Evolutionary conservation across 768 basidiomycete species (phyloP).

Genomic region (Pleurotus tuber-regium): DNA sequence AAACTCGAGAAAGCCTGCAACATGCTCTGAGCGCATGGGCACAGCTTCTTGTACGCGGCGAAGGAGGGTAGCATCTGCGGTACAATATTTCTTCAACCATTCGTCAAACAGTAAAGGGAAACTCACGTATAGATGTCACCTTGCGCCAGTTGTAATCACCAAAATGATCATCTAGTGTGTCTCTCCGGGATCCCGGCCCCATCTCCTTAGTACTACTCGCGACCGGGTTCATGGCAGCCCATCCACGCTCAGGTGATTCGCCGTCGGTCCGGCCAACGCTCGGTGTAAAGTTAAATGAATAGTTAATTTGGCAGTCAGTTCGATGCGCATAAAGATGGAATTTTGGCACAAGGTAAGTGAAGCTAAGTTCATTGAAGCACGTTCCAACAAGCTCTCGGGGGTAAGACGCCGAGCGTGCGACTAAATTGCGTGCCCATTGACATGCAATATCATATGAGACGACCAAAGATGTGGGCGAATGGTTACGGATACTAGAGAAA

Average conservation of each 20-base stretch:
- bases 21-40: too few species aligned
- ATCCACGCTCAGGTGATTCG: slow-evolving; percentile 29
- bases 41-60: too few species aligned
- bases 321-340: slow-evolving; percentile 34
- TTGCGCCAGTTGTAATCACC: too few species aligned
- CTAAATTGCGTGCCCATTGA: slow-evolving; percentile 26
- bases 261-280: slow-evolving; percentile 28
- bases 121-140: too few species aligned
- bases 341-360: slow-evolving; percentile 29
- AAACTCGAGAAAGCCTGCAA: too few species aligned
- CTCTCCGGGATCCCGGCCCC: too few species aligned
- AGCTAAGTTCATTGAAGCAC: not conserved
- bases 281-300: slow-evolving; percentile 25
- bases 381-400: not conserved
- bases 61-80: too few species aligned
- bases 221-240: slow-evolving; percentile 23
- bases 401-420: not conserved
- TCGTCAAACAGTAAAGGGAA: too few species aligned
- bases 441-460: slow-evolving; percentile 33
- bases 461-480: slow-evolving; percentile 12
- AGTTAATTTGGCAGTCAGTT: slow-evolving; percentile 21
- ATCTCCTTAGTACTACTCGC: slow-evolving; percentile 25
- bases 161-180: too few species aligned
- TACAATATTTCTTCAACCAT: too few species aligned
- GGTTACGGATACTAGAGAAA: not conserved